Base-by-base conservation (phyloP, 2,329 filamentous ascomycete species). In the Pestalotiopsis sp. region DNA sequence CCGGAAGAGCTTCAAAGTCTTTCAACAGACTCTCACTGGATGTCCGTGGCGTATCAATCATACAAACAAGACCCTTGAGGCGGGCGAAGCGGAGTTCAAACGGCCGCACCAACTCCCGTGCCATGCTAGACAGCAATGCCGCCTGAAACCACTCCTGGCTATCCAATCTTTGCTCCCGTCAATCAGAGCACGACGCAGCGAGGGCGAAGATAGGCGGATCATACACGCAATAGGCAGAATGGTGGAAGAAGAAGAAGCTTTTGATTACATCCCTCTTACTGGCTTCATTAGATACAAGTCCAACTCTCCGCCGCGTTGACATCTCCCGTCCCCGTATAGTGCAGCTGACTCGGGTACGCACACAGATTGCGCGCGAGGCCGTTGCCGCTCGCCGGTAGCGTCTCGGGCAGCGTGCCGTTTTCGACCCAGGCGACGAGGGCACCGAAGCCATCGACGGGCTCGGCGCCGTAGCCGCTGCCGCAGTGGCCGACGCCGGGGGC, bases 401-500 rank as follows among this genome's bases (percentile, higher is more conserved):
- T 67, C 6, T 67, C 65, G 39, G 65, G 65, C 27, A 49, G 56
- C 38, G 65, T 67, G 2, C 65, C 65, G 20, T 67, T 61, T 56
- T 67, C 65, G 11, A 67, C 65, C 65, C 65, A 67, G 4, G 7
- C 38, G 13, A 67, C 36, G 12, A 67, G 56, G 11, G 13, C 52
- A 27, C 11, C 56, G 13, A 67, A 67, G 7, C 36, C 31, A 14
- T 59, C 57, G 14, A n/a, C 41, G 11, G 65, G 65, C 57, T 25
- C 20, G 20, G 56, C 65, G 36, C 65, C 65, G 36, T 67, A 39
- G 1, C 65, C 65, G 5, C 56, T 56, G 6, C 57, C 36, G 36
- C 65, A 67, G 57, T 67, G 65, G 4, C 36, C 65, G 11, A 67
- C 56, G 23, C 65, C 65, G n/a, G 65, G 65, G 4, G 57, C 65